phyloP scores from a whole-genome alignment of 495 filamentous ascomycete genomes.

The Pyrenopolyporus hunteri region DNA sequence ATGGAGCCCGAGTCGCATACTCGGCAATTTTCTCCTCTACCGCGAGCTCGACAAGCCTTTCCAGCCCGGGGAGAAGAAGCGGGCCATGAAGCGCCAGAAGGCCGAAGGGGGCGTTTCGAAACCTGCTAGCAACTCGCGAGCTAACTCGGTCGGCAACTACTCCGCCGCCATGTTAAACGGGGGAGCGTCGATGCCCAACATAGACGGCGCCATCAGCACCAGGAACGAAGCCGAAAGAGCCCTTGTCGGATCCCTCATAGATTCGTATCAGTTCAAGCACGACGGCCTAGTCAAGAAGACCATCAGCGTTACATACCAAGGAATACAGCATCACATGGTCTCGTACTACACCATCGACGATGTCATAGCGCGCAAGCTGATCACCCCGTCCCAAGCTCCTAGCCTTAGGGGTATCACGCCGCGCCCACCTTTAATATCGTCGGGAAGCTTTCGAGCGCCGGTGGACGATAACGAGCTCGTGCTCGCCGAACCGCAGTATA shows the following conservation, averaged over 20 bases:
- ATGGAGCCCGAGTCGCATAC: conserved; percentile 90
- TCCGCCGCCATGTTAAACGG: conserved; percentile 21
- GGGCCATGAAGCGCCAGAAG: conserved; percentile 74
- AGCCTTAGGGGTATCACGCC: conserved; percentile 49
- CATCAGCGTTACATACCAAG: conserved; percentile 74
- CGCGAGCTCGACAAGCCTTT: conserved; percentile 83
- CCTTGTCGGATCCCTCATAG: conserved; percentile 79
- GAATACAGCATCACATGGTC: conserved; percentile 79
- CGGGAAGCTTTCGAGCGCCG: conserved; percentile 73
- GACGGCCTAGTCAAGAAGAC: conserved; percentile 91
- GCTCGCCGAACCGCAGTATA: background rate
- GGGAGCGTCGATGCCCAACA: conserved; percentile 31
- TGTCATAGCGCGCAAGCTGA: conserved; percentile 66
- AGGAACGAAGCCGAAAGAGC: conserved; percentile 59
- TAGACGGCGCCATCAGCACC: conserved; percentile 44
- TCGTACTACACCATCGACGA: conserved; percentile 87
- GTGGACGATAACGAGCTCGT: conserved; percentile 60
- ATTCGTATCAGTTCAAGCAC: conserved; percentile 87
- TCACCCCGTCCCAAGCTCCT: conserved; percentile 55
- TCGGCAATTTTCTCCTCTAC: conserved; percentile 89
- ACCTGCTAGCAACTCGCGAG: conserved; percentile 16
- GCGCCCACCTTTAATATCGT: conserved; percentile 63
- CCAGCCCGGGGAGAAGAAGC: conserved; percentile 87
- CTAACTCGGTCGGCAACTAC: conserved; percentile 46
- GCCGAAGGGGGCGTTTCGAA: conserved; percentile 29